These are phyloP conservation scores for Paxillus involutus DNA, from an alignment of 768 basidiomycete species.

Conservation along the genomic window DNA sequence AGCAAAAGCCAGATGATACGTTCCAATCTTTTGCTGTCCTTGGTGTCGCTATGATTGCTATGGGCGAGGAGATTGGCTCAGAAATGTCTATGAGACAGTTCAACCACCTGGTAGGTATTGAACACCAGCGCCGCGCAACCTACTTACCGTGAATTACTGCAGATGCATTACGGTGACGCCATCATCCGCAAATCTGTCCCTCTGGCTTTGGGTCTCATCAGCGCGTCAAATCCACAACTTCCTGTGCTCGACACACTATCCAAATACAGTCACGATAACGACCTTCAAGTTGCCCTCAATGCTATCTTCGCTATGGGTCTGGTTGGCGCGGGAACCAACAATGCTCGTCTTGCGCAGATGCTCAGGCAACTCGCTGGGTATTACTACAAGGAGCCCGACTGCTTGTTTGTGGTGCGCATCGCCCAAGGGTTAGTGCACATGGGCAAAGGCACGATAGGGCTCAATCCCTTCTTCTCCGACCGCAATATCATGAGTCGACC, in stretches of 20 bases:
- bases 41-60: slow-evolving; percentile 91
- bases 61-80: slow-evolving; percentile 97
- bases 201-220: slow-evolving; percentile 92
- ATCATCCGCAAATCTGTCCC: slow-evolving; percentile 90
- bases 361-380: slow-evolving; percentile 95
- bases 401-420: slow-evolving; percentile 93
- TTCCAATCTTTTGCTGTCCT: slow-evolving; percentile 93
- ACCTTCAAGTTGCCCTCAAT: slow-evolving; percentile 93
- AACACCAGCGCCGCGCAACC: neutral
- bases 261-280: slow-evolving; percentile 98
- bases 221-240: slow-evolving; percentile 93
- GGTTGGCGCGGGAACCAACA: slow-evolving; percentile 98
- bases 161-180: slow-evolving; percentile 99
- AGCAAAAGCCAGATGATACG: slow-evolving; percentile 61
- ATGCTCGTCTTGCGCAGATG: slow-evolving; percentile 97
- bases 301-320: slow-evolving; percentile 99
- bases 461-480: slow-evolving; percentile 97
- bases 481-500: slow-evolving; percentile 86
- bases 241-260: slow-evolving; percentile 95
- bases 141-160: slow-evolving; percentile 17
- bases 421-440: slow-evolving; percentile 98
- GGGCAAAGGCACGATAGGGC: slow-evolving; percentile 97
- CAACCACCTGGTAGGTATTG: slow-evolving; percentile 81
- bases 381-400: slow-evolving; percentile 97
- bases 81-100: slow-evolving; percentile 98